phyloP scores from a whole-genome alignment of 768 basidiomycete genomes.

The Termitomyces sp. region DNA sequence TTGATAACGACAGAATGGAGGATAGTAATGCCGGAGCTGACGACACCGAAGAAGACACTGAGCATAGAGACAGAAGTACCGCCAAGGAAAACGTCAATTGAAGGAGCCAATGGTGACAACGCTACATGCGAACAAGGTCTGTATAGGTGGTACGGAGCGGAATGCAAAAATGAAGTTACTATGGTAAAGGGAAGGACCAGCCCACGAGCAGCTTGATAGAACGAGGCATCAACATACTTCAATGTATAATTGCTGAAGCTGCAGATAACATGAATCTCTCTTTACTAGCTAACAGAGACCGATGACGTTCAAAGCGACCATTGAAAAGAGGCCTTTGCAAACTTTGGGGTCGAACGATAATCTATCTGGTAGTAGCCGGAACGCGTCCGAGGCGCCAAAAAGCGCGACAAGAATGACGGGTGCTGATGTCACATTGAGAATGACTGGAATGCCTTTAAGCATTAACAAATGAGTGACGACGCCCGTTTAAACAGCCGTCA shows the following conservation, averaged over 20 bases:
- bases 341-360: conserved; percentile 55
- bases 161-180: conserved; percentile 75
- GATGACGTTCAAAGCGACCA: conserved; percentile 72
- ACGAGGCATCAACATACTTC: conserved; percentile 91
- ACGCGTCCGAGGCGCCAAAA: conserved; percentile 25
- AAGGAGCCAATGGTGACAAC: conserved; percentile 89
- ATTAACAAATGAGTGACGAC: too few relatives aligned
- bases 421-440: too few relatives aligned
- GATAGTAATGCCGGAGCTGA: conserved; percentile 82
- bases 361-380: conserved; percentile 63
- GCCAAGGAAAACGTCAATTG: too few relatives aligned
- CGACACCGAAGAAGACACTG: conserved; percentile 78
- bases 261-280: not conserved
- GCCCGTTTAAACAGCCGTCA: too few relatives aligned
- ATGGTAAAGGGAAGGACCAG: conserved; percentile 94
- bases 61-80: conserved; percentile 57
- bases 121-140: too few relatives aligned
- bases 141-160: too few relatives aligned
- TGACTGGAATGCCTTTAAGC: too few relatives aligned
- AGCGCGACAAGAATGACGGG: too few relatives aligned
- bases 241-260: conserved; percentile 88
- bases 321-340: conserved; percentile 68
- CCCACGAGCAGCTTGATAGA: conserved; percentile 94
- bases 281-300: conserved; percentile 64
- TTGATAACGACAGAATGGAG: conserved; percentile 94